A percentile compares a stretch with the other conserved stretches of the same genome.
These are phyloP conservation scores for Pulveroboletus ravenelii DNA, from an alignment of 768 basidiomycete genomes.

Conservation along the genomic window DNA sequence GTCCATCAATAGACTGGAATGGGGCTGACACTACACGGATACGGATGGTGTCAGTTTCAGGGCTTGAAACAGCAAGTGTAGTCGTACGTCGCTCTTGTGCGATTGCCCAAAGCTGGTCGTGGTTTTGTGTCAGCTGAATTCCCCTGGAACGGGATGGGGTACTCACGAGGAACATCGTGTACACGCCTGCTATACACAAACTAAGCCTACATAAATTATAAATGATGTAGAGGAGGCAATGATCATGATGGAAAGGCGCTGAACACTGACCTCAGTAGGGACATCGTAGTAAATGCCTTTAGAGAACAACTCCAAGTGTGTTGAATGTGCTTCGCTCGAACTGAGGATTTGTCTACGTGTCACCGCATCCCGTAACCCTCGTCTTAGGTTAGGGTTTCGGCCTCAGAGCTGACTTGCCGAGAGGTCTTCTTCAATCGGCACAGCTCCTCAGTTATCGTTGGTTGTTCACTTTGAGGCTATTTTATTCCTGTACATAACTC, in stretches of 20 bases:
- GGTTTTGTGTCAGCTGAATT: conserved; percentile 3
- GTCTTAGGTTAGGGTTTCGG: conserved; percentile 14
- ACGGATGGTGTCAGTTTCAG: conserved; percentile 1
- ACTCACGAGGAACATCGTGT: conserved; percentile 85
- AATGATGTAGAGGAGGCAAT: background rate
- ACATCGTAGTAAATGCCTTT: conserved; percentile 13
- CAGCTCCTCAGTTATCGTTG: too few species aligned
- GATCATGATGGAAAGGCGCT: background rate
- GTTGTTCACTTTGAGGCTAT: background rate
- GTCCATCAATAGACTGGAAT: conserved; percentile 65
- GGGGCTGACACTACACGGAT: conserved; percentile 68
- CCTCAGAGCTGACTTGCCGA: too few species aligned
- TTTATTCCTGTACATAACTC: background rate
- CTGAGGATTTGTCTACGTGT: conserved; percentile 20
- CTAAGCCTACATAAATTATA: conserved; percentile 44
- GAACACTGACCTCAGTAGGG: conserved; percentile 23
- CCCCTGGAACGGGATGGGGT: background rate
- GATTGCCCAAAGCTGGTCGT: conserved; percentile 74
- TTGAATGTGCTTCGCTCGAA: background rate
- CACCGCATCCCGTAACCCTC: conserved; percentile 15
- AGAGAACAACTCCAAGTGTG: background rate
- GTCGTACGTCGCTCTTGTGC: conserved; percentile 87
- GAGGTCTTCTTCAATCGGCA: too few species aligned
- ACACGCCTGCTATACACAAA: conserved; percentile 82
- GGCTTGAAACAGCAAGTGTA: background rate